Evolutionary conservation across 2,329 filamentous ascomycete species (phyloP).

Genomic region (Microdochium trichocladiopsis): DNA sequence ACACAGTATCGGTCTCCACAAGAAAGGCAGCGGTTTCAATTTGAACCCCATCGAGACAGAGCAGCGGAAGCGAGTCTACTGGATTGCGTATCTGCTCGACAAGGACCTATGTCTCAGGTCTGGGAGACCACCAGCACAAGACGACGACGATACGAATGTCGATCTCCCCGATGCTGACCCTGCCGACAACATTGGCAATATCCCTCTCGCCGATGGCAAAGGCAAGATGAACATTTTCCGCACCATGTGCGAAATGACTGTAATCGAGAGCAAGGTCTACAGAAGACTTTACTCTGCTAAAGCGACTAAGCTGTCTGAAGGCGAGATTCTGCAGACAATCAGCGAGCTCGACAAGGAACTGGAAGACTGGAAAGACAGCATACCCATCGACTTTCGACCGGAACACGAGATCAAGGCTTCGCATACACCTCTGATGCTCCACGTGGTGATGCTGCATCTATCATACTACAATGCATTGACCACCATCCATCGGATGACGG

Average conservation of each 20-base stretch:
- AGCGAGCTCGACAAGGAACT: constrained; percentile 85
- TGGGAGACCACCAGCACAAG: constrained; percentile 52
- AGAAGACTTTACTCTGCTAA: constrained; percentile 88
- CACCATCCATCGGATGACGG: constrained; percentile 96
- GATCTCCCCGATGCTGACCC: constrained; percentile 89
- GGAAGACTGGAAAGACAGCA: constrained; percentile 94
- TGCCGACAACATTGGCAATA: constrained; percentile 87
- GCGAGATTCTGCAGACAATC: constrained; percentile 90
- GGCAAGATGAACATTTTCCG: constrained; percentile 94
- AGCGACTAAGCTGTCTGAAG: constrained; percentile 84
- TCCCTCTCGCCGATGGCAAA: constrained; percentile 80
- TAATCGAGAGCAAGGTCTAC: constrained; percentile 92
- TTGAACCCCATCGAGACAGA: constrained; percentile 91
- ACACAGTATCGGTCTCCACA: constrained; percentile 93
- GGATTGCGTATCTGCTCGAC: constrained; percentile 60
- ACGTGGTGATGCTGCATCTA: constrained; percentile 91
- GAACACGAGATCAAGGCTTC: constrained; percentile 93
- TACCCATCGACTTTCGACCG: constrained; percentile 92
- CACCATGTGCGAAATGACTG: constrained; percentile 83
- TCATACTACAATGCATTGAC: constrained; percentile 97
- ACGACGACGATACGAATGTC: constrained; percentile 80
- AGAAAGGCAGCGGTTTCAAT: constrained; percentile 86
- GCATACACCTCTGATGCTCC: constrained; percentile 87
- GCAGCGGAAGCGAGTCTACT: constrained; percentile 65
- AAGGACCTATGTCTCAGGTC: constrained; percentile 56